Evolutionary conservation across 192 early-diverging fungal species (phyloP), one percentile per base, ranked within the genome.

Genomic region (Rhizophagus clarus): DNA sequence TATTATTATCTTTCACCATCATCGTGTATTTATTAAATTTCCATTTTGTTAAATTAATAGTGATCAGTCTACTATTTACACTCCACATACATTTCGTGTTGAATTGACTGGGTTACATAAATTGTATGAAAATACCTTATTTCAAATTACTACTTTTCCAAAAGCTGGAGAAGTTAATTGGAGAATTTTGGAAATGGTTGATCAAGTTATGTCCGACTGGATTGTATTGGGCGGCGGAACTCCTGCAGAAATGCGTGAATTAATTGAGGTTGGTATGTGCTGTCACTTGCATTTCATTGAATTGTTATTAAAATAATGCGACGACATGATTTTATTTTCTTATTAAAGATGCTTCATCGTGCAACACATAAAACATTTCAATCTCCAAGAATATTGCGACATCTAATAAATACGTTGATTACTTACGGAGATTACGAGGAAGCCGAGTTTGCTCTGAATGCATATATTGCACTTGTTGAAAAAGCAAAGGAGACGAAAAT

Each of bases 401-500:
- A 91, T 76, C 81, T 93, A 10, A 86, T 92, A 73, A 82, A 85
- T 51, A 82, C 89, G 0, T 85, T 93, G n/a, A 79, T 89, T 9
- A 78, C 79, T 28, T 80, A 90, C 8, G 94, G 94, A 56, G 91
- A 94, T 73, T 94, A 90, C 81, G 90, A 92, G 67, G 94, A 95
- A 83, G 94, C 93, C 0, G 86, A 90, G n/a, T 81, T 92, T 74
- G 93, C 91, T 28, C 74, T 95, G 6, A 80, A 83, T 37, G 85
- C 92, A 1, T 95, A 95, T 79, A 74, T 88, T 68, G 79, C 86
- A 49, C 80, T 93, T 81, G 87, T 87, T 24, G 88, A 83, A 72
- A 72, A 62, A 34, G 37, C 40, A 11, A 79, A 68, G 22, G 66
- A 79, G 22, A 79, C 66, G 12, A 61, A 79, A 47, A 51, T 14